Base-by-base conservation (phyloP, 2,329 filamentous ascomycete species). In the Bipolaris bicolor region DNA sequence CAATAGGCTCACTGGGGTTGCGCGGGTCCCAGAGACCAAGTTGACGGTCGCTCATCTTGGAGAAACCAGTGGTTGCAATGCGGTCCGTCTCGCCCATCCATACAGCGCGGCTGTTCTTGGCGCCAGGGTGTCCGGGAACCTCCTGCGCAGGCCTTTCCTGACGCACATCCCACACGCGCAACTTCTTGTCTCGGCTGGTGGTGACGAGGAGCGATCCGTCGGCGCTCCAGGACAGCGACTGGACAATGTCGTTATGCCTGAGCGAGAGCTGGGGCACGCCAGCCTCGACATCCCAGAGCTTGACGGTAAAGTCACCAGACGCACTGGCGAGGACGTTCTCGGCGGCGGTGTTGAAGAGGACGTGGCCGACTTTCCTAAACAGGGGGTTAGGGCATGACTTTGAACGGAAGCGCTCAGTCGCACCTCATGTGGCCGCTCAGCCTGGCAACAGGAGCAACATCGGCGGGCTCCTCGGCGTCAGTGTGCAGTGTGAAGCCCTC, bases 31-130 rank as follows among this genome's bases (percentile, higher is more conserved):
- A 99, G 36, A 99, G 84, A 51, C 91, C 95, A 67, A 99, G 84
- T 77, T 99, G 95, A 52, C 95, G 88, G 80, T 99, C 95, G 76
- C 95, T 98, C 95, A 98, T 98, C 76, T 89, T 90, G 49, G 93
- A 97, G 84, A 99, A 99, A 64, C 95, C 95, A 5, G 95, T 98
- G 2, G 95, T 98, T 51, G 91, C 95, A 71, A 99, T 89, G 64
- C 94, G 88, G 80, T 98, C 96, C 74, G 96, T 92, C 79, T 98
- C 95, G 73, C 94, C 95, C 84, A 99, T 86, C 95, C 95, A 99
- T 13, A 97, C 93, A 29, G 90, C 90, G 74, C 95, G 90, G 79
- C 94, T 97, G 83, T 96, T 98, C 86, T 99, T 99, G 66, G 95
- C 95, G 55, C 95, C 95, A 29, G 88, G 85, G 77, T 99, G 95